Percentiles rank a stretch among this genome's conserved stretches.
Evolutionary conservation across 163 green algal species (phyloP).

Genomic region (Chloromonas sp.): DNA sequence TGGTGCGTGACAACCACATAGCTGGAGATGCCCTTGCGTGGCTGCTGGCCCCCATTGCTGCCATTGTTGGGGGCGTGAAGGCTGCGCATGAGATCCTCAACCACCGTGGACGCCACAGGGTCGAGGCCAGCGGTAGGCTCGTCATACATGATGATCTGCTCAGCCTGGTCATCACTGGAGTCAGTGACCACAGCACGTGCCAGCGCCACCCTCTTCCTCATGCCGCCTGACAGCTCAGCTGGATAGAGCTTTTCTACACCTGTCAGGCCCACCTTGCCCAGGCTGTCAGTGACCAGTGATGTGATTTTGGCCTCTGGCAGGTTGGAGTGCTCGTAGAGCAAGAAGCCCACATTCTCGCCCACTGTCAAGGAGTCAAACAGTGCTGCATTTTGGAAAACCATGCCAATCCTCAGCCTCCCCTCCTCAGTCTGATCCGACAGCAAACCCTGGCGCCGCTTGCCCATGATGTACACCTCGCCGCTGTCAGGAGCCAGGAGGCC

Average conservation of each 20-base stretch:
- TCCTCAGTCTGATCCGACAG: slow-evolving; percentile 38
- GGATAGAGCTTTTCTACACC: slow-evolving; percentile 88
- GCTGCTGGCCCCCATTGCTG: slow-evolving; percentile 5
- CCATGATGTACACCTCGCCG: slow-evolving; percentile 84
- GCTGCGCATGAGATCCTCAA: slow-evolving; percentile 95
- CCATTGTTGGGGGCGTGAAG: slow-evolving; percentile 53
- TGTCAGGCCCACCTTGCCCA: slow-evolving; percentile 79
- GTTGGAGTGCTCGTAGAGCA: slow-evolving; percentile 89
- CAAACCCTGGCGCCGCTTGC: slow-evolving; percentile 68
- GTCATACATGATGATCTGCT: slow-evolving; percentile 95
- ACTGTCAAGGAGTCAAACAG: slow-evolving; percentile 98
- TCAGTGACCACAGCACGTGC: slow-evolving; percentile 90
- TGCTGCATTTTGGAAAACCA: slow-evolving; percentile 97
- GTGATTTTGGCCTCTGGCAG: slow-evolving; percentile 67
- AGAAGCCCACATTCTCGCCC: slow-evolving; percentile 96
- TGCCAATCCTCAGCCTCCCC: slow-evolving; percentile 63
- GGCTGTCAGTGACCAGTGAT: slow-evolving; percentile 59
- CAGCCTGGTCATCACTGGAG: slow-evolving; percentile 18
- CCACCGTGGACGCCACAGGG: slow-evolving; percentile 92
- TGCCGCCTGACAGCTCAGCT: slow-evolving; percentile 90
- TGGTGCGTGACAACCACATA: slow-evolving; percentile 99
- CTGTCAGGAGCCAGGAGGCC: slow-evolving; percentile 89
- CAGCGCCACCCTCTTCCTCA: slow-evolving; percentile 97
- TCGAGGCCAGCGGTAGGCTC: slow-evolving; percentile 97
- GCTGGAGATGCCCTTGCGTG: slow-evolving; percentile 54